Evolutionary conservation across 768 basidiomycete species (phyloP), one percentile per base, ranked within the genome.

Genomic region (Antrodiella citrinella): DNA sequence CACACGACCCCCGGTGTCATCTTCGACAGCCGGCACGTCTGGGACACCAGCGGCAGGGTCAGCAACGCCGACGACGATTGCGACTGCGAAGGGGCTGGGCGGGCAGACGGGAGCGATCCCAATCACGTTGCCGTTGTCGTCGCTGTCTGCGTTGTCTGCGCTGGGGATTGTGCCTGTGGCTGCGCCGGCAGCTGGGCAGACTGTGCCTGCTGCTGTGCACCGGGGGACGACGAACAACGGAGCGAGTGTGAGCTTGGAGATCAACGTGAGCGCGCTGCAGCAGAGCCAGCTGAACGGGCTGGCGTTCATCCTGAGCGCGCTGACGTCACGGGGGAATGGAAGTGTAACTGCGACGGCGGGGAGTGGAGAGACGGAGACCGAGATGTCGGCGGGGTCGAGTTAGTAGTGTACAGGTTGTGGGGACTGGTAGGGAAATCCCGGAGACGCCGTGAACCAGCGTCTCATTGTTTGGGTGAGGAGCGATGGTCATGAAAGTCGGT

Each of bases 271-370:
- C 13, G 65, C 82, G 18, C 69, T 91, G 49, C 83, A 87, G 63
- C 72, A 80, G 15, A 70, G 77, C n/a, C 88, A 91, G 59, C 83
- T 86, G 80, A 85, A 75, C 60, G 85, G 86, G 12, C 58, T 89
- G 55, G 84, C 84, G 18, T 68, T 82, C 54, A 69, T 90, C 10
- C 64, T 90, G 53, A 88, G 86, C 64, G 80, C 82, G 2, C 63
- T 89, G 54, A 81, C 86, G 73, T 73, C 78, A 22, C 72, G 76
- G 55, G 48, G 56, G 38, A 44, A 53, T 47, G 39, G 45, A 44
- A 24, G 49, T 49, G 13, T 25, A 7, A 26, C 48, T 11, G 46
- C 24, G 3, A 40, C 30, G 7, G 30, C 30, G 7, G 30, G 30
- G 15, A 15, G 30, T 35, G 30, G 30, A 35, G 30, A 35, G 30